These are phyloP conservation scores for Annulohypoxylon bovei DNA, from an alignment of 495 filamentous ascomycete genomes.

Conservation along the genomic window DNA sequence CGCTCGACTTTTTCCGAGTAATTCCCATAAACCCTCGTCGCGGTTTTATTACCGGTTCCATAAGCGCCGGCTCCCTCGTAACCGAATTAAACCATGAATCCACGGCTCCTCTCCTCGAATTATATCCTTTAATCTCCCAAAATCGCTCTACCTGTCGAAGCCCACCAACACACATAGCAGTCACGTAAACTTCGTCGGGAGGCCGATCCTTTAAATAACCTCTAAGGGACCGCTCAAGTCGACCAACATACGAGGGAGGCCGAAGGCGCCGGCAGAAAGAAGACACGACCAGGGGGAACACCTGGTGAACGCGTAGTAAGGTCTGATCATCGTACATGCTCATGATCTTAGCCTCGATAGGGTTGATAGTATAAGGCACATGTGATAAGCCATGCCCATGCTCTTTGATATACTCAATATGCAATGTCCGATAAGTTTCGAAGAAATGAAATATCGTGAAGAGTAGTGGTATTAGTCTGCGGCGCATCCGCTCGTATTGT, in stretches of 20 bases:
- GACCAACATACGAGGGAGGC: constrained; percentile 65
- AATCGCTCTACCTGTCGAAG: constrained; percentile 64
- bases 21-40: constrained; percentile 58
- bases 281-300: constrained; percentile 64
- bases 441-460: constrained; percentile 70
- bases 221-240: constrained; percentile 64
- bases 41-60: constrained; percentile 54
- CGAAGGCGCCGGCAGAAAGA: constrained; percentile 65
- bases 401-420: constrained; percentile 60
- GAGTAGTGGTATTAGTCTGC: constrained; percentile 62
- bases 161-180: constrained; percentile 64
- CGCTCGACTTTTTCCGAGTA: constrained; percentile 60
- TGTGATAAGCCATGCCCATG: constrained; percentile 52
- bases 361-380: constrained; percentile 59
- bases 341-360: constrained; percentile 64
- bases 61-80: constrained; percentile 47
- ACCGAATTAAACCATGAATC: constrained; percentile 64
- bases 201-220: constrained; percentile 66
- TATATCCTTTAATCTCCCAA: constrained; percentile 69
- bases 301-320: constrained; percentile 63
- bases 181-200: constrained; percentile 64
- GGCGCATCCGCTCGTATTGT: constrained; percentile 65
- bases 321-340: constrained; percentile 66
- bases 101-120: constrained; percentile 60
- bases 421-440: constrained; percentile 65